phyloP scores from a whole-genome alignment of 768 basidiomycete species.

The Pleurotus tuoliensis region DNA sequence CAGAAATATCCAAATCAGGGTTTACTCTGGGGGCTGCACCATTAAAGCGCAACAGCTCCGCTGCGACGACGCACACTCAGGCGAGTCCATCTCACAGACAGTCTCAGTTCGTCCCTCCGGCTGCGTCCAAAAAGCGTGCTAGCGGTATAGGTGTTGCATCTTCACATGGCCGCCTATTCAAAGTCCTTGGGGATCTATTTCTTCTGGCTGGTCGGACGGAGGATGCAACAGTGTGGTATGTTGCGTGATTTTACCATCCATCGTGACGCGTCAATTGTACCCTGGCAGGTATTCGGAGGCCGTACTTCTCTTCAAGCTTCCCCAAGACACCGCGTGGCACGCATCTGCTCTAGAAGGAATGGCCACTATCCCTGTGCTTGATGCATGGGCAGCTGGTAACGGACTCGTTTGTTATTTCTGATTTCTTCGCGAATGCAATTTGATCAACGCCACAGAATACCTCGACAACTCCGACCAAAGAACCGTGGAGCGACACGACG shows the following conservation, averaged over 20 bases:
- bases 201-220: constrained; percentile 80
- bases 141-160: constrained; percentile 65
- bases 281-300: constrained; percentile 80
- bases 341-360: constrained; percentile 85
- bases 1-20: constrained; percentile 43
- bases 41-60: constrained; percentile 54
- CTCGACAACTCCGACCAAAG: constrained; percentile 46
- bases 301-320: constrained; percentile 65
- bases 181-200: constrained; percentile 86
- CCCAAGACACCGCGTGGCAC: constrained; percentile 84
- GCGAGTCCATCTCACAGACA: constrained; percentile 42
- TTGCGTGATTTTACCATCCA: constrained; percentile 3
- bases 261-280: background rate
- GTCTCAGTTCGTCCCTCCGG: constrained; percentile 38
- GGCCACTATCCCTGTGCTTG: constrained; percentile 73
- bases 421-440: constrained; percentile 11
- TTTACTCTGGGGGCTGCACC: constrained; percentile 36
- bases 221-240: constrained; percentile 79
- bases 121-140: constrained; percentile 56
- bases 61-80: constrained; percentile 19
- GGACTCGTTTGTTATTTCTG: constrained; percentile 52
- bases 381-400: constrained; percentile 78
- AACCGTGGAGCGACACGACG: constrained; percentile 72
- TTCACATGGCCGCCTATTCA: constrained; percentile 82
- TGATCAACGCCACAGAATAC: constrained; percentile 41